A percentile compares a stretch with the other conserved stretches of the same genome.
Evolutionary conservation across 768 basidiomycete genomes (phyloP).

Genomic region (Lactarius evosmus): DNA sequence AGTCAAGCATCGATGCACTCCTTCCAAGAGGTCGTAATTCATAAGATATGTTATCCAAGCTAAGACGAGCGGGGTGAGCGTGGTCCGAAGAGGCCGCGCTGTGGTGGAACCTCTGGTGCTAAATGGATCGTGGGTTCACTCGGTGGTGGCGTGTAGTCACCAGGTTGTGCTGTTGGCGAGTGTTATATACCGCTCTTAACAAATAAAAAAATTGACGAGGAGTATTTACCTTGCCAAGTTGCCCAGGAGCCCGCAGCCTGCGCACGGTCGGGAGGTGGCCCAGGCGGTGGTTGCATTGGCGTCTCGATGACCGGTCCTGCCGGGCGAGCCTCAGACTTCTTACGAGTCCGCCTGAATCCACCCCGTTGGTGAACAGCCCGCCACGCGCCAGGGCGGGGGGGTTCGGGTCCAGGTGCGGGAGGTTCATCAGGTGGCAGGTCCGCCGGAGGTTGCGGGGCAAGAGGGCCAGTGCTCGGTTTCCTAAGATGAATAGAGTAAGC

Average conservation of each 20-base stretch:
- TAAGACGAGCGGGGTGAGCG: constrained; percentile 52
- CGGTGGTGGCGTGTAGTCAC: constrained; percentile 58
- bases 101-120: constrained; percentile 55
- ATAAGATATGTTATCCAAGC: not conserved
- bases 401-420: constrained; percentile 29
- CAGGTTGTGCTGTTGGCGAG: constrained; percentile 52
- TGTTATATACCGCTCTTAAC: constrained; percentile 2
- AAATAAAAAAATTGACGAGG: not conserved
- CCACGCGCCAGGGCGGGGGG: constrained; percentile 29
- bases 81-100: constrained; percentile 71
- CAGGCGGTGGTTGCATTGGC: constrained; percentile 4
- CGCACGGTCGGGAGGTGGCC: constrained; percentile 26
- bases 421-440: constrained; percentile 30
- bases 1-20: not conserved
- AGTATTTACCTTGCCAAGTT: constrained; percentile 43
- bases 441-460: constrained; percentile 23
- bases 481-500: constrained; percentile 43
- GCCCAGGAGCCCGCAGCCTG: constrained; percentile 38
- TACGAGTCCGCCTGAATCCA: constrained; percentile 25
- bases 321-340: constrained; percentile 22
- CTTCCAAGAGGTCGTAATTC: not conserved
- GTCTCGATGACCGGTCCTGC: constrained; percentile 13
- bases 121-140: constrained; percentile 52
- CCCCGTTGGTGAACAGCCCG: constrained; percentile 27
- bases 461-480: constrained; percentile 37